Base-by-base conservation (phyloP, 495 filamentous ascomycete genomes). In the Xylaria curta region DNA sequence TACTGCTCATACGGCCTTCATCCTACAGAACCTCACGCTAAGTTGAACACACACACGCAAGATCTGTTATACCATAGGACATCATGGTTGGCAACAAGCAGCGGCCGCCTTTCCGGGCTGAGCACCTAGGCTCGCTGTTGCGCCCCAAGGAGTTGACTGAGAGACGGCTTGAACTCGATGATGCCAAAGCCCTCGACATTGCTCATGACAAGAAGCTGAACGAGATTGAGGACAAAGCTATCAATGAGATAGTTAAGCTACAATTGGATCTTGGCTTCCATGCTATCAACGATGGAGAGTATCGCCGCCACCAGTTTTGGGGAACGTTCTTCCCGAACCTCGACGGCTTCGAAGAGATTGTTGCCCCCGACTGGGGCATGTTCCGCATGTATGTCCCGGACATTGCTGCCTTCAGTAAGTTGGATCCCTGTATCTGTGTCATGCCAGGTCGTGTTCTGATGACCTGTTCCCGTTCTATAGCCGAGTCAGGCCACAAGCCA, bases 41-140 rank as follows among this genome's bases (percentile, higher is more conserved):
- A 28, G 47, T 15, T 31, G 31, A 26, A 44, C 19, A 17, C 51
- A 0, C 36, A 47, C 38, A 36, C 4, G 5, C 51, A 46, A 26
- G 24, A 10, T 49, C 24, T 24, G 13, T 28, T n/a, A 15, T 17
- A 12, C 38, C 8, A 15, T 40, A 58, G 19, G 24, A n/a, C 33
- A 56, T 62, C 21, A 79, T 79, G 77, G 66, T 66, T 26, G 47
- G 63, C 15, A 78, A 87, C 62, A 87, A 88, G 78, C 88, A 86
- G 73, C 81, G 82, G 42, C 91, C 91, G 31, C 91, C 91, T 42
- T 93, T 92, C 81, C 86, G 90, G 62, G 91, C 90, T 42, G 91
- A 93, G 83, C 91, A 93, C 76, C 77, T 94, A 38, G 91, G 91
- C 66, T 92, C 90, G 33, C 85, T 93, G 7, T 87, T 92, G 13